Base-by-base conservation (phyloP, 1,139 yeast genomes). In the Pichiaceae sp. region DNA sequence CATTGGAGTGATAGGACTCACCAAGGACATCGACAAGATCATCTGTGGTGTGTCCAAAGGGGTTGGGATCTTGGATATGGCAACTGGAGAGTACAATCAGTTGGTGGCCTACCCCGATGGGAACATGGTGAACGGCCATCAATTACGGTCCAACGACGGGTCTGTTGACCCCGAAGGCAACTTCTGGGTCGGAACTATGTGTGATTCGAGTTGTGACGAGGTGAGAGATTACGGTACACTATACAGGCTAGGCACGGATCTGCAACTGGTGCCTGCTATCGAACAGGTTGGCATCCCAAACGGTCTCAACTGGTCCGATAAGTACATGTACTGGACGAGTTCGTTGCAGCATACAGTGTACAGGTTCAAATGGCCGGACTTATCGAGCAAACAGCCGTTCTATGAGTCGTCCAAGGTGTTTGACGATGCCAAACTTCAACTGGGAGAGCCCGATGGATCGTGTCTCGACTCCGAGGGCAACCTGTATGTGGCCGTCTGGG, bases 401-500 rank as follows among this genome's bases (percentile, higher is more conserved):
- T 60, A 78, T 32, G 60, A 70, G 31, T 50, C 70, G 25, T 59
- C 57, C 30, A 60, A 63, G 14, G 44, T 60, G 2, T 59, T 59
- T 37, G 55, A 59, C 7, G 58, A 52, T 1, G 15, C 35, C 16
- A 28, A 39, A 7, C 33, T 32, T 11, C 18, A 33, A 19, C 44
- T 60, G 41, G 66, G 43, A 8, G 91, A 76, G 50, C 95, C 96
- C 0, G 97, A 89, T 57, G 97, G 97, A 26, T 66, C 83, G 47
- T 67, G 78, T 17, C 62, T 82, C 44, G 76, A 84, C 35, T 58
- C 60, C 8, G 68, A 73, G 34, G 83, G 79, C n/a, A 68, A 75
- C 39, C 56, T 89, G 28, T 84, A 74, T 62, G 63, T 78, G 2
- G 83, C 94, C 0, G 72, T 84, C 8, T 87, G 81, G 73, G 69